Percentiles rank a stretch among this genome's conserved stretches.
These are phyloP conservation scores for Lachancea quebecensis DNA, from an alignment of 805 yeast species.

Conservation along the genomic window DNA sequence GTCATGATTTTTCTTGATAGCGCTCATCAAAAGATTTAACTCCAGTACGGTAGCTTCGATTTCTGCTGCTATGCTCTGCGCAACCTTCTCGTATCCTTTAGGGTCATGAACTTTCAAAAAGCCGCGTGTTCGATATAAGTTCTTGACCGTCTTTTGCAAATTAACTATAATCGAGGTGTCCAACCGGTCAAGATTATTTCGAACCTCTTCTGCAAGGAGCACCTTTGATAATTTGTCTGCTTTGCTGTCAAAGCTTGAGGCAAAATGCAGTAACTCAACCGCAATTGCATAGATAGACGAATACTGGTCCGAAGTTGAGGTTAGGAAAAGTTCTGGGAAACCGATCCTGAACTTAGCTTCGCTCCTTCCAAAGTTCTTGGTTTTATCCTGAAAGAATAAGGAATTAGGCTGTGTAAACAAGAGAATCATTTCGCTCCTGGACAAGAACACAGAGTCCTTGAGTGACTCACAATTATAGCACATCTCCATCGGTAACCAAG, in stretches of 20 bases:
- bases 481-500: conserved; percentile 57
- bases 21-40: conserved; percentile 38
- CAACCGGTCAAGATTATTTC: conserved; percentile 26
- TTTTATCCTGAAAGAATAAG: conserved; percentile 36
- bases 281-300: conserved; percentile 44
- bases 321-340: conserved; percentile 43
- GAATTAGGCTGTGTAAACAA: conserved; percentile 46
- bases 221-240: conserved; percentile 44
- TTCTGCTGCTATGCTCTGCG: conserved; percentile 33
- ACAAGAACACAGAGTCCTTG: conserved; percentile 40
- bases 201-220: conserved; percentile 48
- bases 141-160: conserved; percentile 40
- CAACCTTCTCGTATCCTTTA: conserved; percentile 30
- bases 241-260: conserved; percentile 34
- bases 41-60: conserved; percentile 34
- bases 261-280: conserved; percentile 37
- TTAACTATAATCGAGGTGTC: conserved; percentile 44
- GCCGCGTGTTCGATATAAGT: conserved; percentile 36
- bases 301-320: conserved; percentile 54
- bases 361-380: conserved; percentile 17
- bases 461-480: conserved; percentile 44
- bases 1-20: conserved; percentile 34
- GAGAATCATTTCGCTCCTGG: conserved; percentile 46
- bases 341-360: conserved; percentile 31
- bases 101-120: conserved; percentile 35